Evolutionary conservation across 257 asterid species (phyloP), one percentile per base, ranked within the genome.

Genomic region (Penstemon barbatus): DNA sequence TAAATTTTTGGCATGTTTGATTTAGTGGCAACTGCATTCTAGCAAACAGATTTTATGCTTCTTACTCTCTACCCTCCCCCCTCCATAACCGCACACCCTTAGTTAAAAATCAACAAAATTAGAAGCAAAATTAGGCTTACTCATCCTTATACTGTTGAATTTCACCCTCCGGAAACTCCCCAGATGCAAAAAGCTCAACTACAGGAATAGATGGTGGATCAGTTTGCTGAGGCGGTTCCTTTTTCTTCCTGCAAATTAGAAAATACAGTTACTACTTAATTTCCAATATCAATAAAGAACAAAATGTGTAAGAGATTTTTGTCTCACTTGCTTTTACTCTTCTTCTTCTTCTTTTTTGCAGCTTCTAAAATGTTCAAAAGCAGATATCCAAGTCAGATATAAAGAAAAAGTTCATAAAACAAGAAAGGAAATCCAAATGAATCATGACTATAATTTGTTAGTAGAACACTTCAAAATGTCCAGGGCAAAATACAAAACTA

Each of bases 141-240:
- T 94, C 96, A 67, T 94, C 91, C 80, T 89, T 89, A 74, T 94
- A 94, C 63, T 91, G 85, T 74, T 87, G 99, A 83, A 94, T 89
- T 89, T 94, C 99, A 80, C 99, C 97, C 95, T 94, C 96, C 1
- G 97, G 99, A 72, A 87, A 94, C 74, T 91, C 99, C 68, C 93
- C 97, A 61, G 93, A 83, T 19, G 97, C 79, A 75, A 89, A 91
- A 68, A 94, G 96, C 68, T 91, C 91, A 36, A 49, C 75, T 10
- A 91, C 91, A 64, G 97, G 95, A 75, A 94, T 83, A 12, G 99
- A 74, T 53, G 99, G 97, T 2, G 95, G 96, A 77, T 87, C 97
- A 51, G 97, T 90, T 77, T 94, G 97, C 84, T 84, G 85, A 19
- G 68, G 76, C 9, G 84, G 79, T 75, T 84, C 96, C 70, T 89